These are phyloP conservation scores for Chlamydomonas incerta DNA, from an alignment of 139 green algal genomes.

Conservation along the genomic window DNA sequence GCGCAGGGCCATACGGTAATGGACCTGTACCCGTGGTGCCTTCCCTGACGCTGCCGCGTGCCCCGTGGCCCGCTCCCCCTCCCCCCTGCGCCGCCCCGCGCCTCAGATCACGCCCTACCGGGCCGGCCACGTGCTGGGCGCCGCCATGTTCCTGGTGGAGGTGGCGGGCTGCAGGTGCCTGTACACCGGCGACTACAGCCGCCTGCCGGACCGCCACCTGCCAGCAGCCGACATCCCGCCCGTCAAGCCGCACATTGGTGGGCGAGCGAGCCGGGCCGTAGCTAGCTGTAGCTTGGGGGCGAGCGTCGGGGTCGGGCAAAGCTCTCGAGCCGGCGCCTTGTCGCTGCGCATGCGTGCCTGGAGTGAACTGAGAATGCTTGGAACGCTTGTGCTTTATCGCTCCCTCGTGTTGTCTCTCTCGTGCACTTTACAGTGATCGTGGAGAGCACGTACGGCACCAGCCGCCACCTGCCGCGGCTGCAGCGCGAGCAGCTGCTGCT, in stretches of 20 bases:
- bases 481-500: constrained; percentile 90
- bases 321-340: too few relatives aligned
- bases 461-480: constrained; percentile 84
- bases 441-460: constrained; percentile 96
- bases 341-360: too few relatives aligned
- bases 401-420: not conserved
- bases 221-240: constrained; percentile 91
- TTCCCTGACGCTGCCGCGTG: too few relatives aligned
- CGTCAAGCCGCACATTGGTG: constrained; percentile 87
- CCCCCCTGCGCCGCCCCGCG: too few relatives aligned
- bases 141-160: constrained; percentile 99
- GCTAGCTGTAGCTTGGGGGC: too few relatives aligned
- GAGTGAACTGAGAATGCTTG: too few relatives aligned
- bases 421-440: constrained; percentile 80
- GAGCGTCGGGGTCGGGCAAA: too few relatives aligned
- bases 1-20: too few relatives aligned
- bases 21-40: too few relatives aligned
- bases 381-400: too few relatives aligned
- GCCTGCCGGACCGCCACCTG: constrained; percentile 90
- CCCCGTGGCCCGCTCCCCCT: not conserved
- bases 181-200: constrained; percentile 96
- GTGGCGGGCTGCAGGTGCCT: constrained; percentile 91
- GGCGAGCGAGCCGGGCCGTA: too few relatives aligned
- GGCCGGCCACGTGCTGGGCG: constrained; percentile 96
- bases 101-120: constrained; percentile 86